Conservation (phyloP, 805 yeast genomes). For the Vanderwaltozyma polyspora region DNA sequence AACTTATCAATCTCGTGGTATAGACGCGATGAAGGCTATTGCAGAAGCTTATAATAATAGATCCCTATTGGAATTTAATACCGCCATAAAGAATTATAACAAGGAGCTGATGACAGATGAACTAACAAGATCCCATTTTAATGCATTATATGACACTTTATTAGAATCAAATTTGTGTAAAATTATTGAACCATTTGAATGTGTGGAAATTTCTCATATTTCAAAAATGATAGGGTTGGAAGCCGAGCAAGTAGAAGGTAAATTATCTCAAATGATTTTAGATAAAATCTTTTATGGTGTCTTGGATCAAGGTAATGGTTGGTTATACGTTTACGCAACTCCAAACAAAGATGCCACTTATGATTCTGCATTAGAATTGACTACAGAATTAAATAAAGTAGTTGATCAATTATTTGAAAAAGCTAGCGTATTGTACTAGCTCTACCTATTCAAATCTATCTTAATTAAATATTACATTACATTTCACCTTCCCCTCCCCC, state of each 20-base stretch:
- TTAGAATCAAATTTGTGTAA: slow-evolving; percentile 88
- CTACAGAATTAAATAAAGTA: slow-evolving; percentile 75
- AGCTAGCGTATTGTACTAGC: slow-evolving; percentile 69
- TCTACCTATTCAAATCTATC: not conserved
- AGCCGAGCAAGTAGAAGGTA: slow-evolving; percentile 81
- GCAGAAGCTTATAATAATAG: slow-evolving; percentile 83
- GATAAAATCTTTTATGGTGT: slow-evolving; percentile 95
- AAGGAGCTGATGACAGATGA: slow-evolving; percentile 74
- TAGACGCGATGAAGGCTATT: slow-evolving; percentile 93
- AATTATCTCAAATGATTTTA: slow-evolving; percentile 89
- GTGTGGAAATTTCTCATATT: slow-evolving; percentile 86
- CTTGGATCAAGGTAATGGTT: slow-evolving; percentile 95
- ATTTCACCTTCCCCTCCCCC: too few relatives aligned
- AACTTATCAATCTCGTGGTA: slow-evolving; percentile 62
- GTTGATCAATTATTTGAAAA: slow-evolving; percentile 90
- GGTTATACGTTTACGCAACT: slow-evolving; percentile 85
- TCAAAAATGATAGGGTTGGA: slow-evolving; percentile 83
- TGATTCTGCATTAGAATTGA: slow-evolving; percentile 74
- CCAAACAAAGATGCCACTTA: slow-evolving; percentile 83
- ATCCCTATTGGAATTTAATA: slow-evolving; percentile 82
- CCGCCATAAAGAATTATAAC: slow-evolving; percentile 60
- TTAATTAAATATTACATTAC: too few relatives aligned
- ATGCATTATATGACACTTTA: slow-evolving; percentile 83
- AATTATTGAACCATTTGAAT: slow-evolving; percentile 90
- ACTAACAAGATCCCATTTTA: slow-evolving; percentile 82